Base-by-base conservation (phyloP, 1,284 basidiomycete genomes). In the Papiliotrema fonsecae region DNA sequence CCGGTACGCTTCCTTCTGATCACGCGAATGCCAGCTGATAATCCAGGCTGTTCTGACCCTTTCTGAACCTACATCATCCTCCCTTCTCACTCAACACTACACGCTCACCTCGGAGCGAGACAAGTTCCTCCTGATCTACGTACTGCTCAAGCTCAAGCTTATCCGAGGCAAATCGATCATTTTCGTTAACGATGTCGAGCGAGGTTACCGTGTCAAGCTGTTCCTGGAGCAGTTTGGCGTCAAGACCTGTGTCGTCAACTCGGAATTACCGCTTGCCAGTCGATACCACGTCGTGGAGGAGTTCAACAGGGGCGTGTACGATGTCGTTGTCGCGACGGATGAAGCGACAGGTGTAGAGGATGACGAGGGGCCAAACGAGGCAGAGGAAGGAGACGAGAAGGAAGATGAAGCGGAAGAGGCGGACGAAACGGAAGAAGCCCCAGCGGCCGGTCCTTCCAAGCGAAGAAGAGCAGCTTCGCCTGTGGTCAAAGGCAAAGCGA, bases 201-300 rank as follows among this genome's bases (percentile, higher is more conserved):
- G 96, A 25, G 87, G 87, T 41, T 84, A 45, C 81, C 84, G 60
- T 14, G 54, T 65, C 49, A 96, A 97, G 72, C 81, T 99, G 25
- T 99, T 98, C 76, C 77, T 99, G 45, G 96, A 98, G 68, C 93
- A 97, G 72, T 98, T 97, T 63, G 94, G 90, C 0, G 87, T 98
- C 69, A 91, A 92, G 71, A 87, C 86, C 57, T 97, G 93, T 61
- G 93, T 99, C 1, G 80, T 99, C 34, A 97, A 99, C 65, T 90
- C 90, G 16, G 96, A 98, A 73, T 75, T 99, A 41, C 96, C 96
- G 0, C 76, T 97, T 51, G 97, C 97, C 65, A 94, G 90, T 22
- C 81, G 92, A 82, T 97, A 94, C 67, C 96, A 98, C 67, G 87
- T 88, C 5, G 94, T 99, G 2, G 92, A 99, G 65, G 94, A 97